These are phyloP conservation scores for Plasmodium cynomolgi DNA, from an alignment of 169 alveolate species.

Conservation along the genomic window DNA sequence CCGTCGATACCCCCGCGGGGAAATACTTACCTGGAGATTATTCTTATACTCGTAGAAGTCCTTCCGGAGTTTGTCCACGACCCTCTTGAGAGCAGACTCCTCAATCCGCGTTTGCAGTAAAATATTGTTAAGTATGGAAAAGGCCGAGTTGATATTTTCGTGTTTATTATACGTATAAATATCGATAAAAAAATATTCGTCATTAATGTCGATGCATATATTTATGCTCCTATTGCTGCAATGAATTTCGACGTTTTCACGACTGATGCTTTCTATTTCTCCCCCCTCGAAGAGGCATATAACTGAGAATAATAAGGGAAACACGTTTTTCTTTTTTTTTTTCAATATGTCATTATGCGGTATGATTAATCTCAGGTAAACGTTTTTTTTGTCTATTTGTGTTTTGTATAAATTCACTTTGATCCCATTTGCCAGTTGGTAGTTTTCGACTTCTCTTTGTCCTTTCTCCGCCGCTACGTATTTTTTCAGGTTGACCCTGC, in stretches of 20 bases:
- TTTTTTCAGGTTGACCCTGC: constrained; percentile 7
- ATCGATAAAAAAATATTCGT: constrained; percentile 85
- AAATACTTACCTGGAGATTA: constrained; percentile 67
- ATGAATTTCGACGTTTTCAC: constrained; percentile 88
- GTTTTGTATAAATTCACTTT: constrained; percentile 62
- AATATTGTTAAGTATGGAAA: constrained; percentile 52
- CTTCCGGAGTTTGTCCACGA: constrained; percentile 78
- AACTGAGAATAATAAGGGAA: constrained; percentile 47
- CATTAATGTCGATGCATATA: constrained; percentile 83
- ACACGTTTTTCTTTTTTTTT: constrained; percentile 28
- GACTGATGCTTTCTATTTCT: constrained; percentile 84
- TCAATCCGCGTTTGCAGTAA: constrained; percentile 56
- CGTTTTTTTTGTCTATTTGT: constrained; percentile 40
- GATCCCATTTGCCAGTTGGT: constrained; percentile 42
- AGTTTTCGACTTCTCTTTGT: constrained; percentile 44
- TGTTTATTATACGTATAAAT: constrained; percentile 77
- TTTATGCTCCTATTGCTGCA: constrained; percentile 85
- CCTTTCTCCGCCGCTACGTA: constrained; percentile 1
- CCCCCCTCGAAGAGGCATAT: constrained; percentile 90
- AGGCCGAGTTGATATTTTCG: constrained; percentile 61
- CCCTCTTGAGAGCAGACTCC: constrained; percentile 71
- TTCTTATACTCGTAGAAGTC: constrained; percentile 82
- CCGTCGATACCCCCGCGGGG: background rate
- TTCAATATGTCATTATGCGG: constrained; percentile 66
- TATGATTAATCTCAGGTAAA: constrained; percentile 50